Base-by-base conservation (phyloP, 108 stramenopile species). In the Aureococcus anophagefferens region DNA sequence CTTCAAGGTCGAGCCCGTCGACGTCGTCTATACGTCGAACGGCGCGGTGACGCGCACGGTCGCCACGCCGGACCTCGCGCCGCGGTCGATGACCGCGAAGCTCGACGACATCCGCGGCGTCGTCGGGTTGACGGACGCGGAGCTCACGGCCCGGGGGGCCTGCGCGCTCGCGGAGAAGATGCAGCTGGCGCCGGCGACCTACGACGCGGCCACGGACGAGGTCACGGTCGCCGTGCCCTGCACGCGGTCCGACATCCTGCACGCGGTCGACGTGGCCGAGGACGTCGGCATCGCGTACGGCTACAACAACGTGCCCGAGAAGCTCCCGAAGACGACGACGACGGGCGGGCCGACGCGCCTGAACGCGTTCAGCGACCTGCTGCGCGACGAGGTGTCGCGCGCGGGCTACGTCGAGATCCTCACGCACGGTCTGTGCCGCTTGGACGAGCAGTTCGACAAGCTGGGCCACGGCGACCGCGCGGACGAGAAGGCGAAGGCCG, bases 221-320 rank as follows among this genome's bases (percentile, higher is more conserved):
- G 66, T 33, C 36, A 31, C 87, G 78, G 96, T 97, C 62, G 90
- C 93, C 32, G 96, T 98, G 15, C 98, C 98, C 62, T 93, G 94
- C 30, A 99, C 98, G 30, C 91, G 98, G 31, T 85, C 83, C 35
- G 98, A 99, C 76, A 92, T 99, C 70, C 74, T 99, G 35, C 98
- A 99, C 73, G 86, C 95, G 4, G 94, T 96, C 33, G 98, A 99
- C 76, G 90, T 99, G 74, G 89, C 94, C 63, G 98, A 99, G 83
- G 98, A 99, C 78, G 88, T 99, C 65, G 98, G 93, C 63, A 96
- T 99, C 76, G 96, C 98, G 35, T 97, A 89, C 76, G 98, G 98
- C 15, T 99, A 95, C 90, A 99, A 99, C 89, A 96, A 96, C 67
- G 90, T 98, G 76, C 84, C 80, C 79, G 92, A 90, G 77, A 87